Percentiles rank a stretch among this genome's conserved stretches.
Conservation (phyloP, 1,139 yeast species). For the Nadsonia commutata region DNA sequence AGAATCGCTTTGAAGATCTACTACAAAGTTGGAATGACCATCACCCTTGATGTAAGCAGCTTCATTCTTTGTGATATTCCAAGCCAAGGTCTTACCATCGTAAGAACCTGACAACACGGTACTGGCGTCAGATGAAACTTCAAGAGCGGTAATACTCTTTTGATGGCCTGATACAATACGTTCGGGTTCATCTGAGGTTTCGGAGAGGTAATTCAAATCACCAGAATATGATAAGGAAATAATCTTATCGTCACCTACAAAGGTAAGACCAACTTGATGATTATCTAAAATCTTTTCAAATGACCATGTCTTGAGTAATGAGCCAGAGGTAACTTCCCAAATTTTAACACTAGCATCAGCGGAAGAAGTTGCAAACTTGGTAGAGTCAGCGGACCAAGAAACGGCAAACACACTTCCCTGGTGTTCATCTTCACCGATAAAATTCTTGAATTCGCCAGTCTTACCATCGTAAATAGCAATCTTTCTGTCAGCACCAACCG, state of each 20-base stretch:
- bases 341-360: slow-evolving; percentile 66
- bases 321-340: slow-evolving; percentile 33
- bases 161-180: slow-evolving; percentile 62
- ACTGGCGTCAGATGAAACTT: slow-evolving; percentile 19
- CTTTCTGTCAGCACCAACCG: slow-evolving; percentile 76
- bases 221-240: slow-evolving; percentile 65
- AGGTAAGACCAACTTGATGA: slow-evolving; percentile 74
- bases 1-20: slow-evolving; percentile 23
- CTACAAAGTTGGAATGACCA: slow-evolving; percentile 15
- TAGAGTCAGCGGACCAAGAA: slow-evolving; percentile 48
- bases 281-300: slow-evolving; percentile 28
- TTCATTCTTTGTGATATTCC: slow-evolving; percentile 32
- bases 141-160: slow-evolving; percentile 52
- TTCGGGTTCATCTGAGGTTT: slow-evolving; percentile 24
- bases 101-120: slow-evolving; percentile 56
- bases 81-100: slow-evolving; percentile 58
- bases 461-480: slow-evolving; percentile 76
- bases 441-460: slow-evolving; percentile 56
- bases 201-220: slow-evolving; percentile 39
- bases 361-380: slow-evolving; percentile 58
- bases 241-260: slow-evolving; percentile 39
- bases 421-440: slow-evolving; percentile 33
- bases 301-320: slow-evolving; percentile 15
- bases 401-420: slow-evolving; percentile 72
- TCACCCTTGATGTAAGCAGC: slow-evolving; percentile 11